These are phyloP conservation scores for Erodium texanum DNA, from an alignment of 441 rosid species.

Conservation along the genomic window DNA sequence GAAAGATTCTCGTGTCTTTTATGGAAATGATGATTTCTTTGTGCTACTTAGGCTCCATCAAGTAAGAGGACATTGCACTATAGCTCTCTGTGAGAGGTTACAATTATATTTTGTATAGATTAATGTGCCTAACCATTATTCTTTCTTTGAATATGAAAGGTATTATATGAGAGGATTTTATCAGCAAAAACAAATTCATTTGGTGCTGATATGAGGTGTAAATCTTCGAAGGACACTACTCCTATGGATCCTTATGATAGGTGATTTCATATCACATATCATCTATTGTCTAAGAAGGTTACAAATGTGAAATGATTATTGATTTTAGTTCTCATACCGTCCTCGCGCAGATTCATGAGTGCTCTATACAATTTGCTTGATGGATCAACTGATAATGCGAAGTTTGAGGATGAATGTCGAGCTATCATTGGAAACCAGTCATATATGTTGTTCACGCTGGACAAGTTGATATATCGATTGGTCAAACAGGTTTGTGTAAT, in stretches of 20 bases:
- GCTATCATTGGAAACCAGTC: conserved; percentile 95
- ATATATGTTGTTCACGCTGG: conserved; percentile 83
- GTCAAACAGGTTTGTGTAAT: conserved; percentile 69
- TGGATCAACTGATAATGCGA: conserved; percentile 87
- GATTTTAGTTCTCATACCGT: conserved; percentile 3
- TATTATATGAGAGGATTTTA: conserved; percentile 72
- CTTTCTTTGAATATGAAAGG: conserved; percentile 26
- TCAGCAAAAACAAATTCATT: conserved; percentile 89
- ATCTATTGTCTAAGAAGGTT: background rate
- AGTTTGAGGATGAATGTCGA: conserved; percentile 97
- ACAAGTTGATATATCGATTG: conserved; percentile 83
- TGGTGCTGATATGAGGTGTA: conserved; percentile 82
- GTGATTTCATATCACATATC: conserved; percentile 27
- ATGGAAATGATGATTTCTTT: conserved; percentile 90
- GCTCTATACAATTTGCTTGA: conserved; percentile 90
- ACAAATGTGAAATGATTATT: background rate
- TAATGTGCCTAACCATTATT: background rate
- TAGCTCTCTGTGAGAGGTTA: background rate
- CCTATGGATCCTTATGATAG: conserved; percentile 79
- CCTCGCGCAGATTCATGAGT: conserved; percentile 59
- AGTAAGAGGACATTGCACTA: conserved; percentile 31
- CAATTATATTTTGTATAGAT: background rate
- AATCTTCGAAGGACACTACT: conserved; percentile 55
- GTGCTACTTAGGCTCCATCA: conserved; percentile 96
- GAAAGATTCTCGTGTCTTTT: conserved; percentile 53